Percentiles rank a stretch among this genome's conserved stretches.
These are phyloP conservation scores for Tarenaya hassleriana DNA, from an alignment of 345 rosid genomes.

Conservation along the genomic window DNA sequence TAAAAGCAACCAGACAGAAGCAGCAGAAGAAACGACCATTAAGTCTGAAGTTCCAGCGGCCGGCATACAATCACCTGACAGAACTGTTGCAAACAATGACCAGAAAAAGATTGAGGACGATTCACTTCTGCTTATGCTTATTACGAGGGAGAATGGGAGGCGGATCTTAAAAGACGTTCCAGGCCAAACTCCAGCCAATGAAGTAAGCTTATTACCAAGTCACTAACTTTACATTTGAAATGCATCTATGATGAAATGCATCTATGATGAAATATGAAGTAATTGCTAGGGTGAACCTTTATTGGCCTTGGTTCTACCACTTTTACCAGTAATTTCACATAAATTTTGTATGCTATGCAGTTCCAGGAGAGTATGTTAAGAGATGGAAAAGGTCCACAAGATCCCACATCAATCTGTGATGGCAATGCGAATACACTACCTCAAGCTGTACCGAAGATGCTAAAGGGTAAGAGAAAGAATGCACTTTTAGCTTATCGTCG, in stretches of 20 bases:
- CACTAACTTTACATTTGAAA: no score
- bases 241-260: no score
- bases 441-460: neutral
- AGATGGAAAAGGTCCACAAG: conserved; percentile 30
- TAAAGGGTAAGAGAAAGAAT: conserved; percentile 14
- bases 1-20: conserved; percentile 24
- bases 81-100: conserved; percentile 15
- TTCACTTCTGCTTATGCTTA: conserved; percentile 24
- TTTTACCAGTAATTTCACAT: neutral
- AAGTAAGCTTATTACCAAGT: conserved; percentile 37
- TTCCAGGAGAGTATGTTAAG: conserved; percentile 23
- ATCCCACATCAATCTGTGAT: conserved; percentile 6
- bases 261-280: no score
- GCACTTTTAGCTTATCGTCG: conserved; percentile 1
- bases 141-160: conserved; percentile 21
- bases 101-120: conserved; percentile 32
- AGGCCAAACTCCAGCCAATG: conserved; percentile 28
- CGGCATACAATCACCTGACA: conserved; percentile 25
- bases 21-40: conserved; percentile 28
- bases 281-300: no score
- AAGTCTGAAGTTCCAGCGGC: conserved; percentile 23
- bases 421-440: conserved; percentile 1
- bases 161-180: conserved; percentile 25
- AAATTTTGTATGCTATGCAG: conserved; percentile 25
- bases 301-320: neutral